Base-by-base conservation (phyloP, 768 basidiomycete genomes). In the Termitomyces sp. region DNA sequence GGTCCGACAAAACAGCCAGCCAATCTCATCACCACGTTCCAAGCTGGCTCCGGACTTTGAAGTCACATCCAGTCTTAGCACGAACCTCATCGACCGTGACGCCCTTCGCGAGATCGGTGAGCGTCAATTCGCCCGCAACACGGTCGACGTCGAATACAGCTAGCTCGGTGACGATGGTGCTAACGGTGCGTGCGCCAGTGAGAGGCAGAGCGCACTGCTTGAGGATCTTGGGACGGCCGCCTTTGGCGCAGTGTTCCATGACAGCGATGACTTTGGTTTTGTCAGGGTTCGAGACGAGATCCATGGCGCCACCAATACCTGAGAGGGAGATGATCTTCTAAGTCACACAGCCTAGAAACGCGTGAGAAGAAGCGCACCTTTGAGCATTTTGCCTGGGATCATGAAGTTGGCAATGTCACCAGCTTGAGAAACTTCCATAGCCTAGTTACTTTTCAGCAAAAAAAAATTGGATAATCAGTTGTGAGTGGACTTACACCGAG, bases 341-440 rank as follows among this genome's bases (percentile, higher is more conserved):
- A 46, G 12, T 13, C 25, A 45, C 1, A 49, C 45, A 13, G 15
- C 18, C 15, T 36, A 38, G 41, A 42, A 33, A 40, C 18, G 5
- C 16, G 29, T 44, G 15, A 22, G 48, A 43, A 43, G 18, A 44
- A 40, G 53, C 60, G 12, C 59, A 81, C 88, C 89, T 77, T 90
- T 92, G 32, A 93, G 80, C 68, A 94, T 80, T 75, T 97, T 96
- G 13, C 94, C 92, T 2, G 94, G 95, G 64, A 97, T 94, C 95
- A 97, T 98, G 68, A 93, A 98, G 76, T 98, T 98, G 53, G 95
- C 95, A 59, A 98, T 89, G 68, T 98, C 95, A 38, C 92, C 94
- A 1, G 83, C 84, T 60, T 90, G 86, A 2, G 93, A 94, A 46
- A 98, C 95, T 78, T 98, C 86, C 91, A 98, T 92, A 10, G 93